phyloP scores from a whole-genome alignment of 495 filamentous ascomycete genomes.

The Penicillium lagena region DNA sequence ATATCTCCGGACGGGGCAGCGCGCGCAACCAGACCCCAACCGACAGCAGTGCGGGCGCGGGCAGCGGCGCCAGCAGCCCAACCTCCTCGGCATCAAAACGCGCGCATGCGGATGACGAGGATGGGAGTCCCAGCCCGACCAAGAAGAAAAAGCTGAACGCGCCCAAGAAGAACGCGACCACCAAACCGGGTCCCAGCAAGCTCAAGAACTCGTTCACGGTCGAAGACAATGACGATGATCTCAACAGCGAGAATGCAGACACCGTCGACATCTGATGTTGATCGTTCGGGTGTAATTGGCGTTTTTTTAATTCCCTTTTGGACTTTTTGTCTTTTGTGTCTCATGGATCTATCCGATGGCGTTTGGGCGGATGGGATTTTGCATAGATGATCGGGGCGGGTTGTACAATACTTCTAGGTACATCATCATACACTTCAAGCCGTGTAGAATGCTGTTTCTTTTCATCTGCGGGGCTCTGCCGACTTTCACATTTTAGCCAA shows the following conservation, averaged over 20 bases:
- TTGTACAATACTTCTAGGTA: slow-evolving; percentile 24
- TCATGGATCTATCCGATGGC: slow-evolving; percentile 9
- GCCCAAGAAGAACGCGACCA: slow-evolving; percentile 32
- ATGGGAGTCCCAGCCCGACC: slow-evolving; percentile 25
- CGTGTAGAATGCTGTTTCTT: too few relatives aligned
- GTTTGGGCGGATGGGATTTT: slow-evolving; percentile 17
- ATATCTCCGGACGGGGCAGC: slow-evolving; percentile 64
- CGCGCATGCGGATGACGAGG: slow-evolving; percentile 32
- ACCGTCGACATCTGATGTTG: background rate
- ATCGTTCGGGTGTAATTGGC: background rate
- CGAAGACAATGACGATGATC: slow-evolving; percentile 22
- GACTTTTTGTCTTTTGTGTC: slow-evolving; percentile 7
- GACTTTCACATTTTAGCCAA: too few relatives aligned
- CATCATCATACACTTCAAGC: slow-evolving; percentile 14
- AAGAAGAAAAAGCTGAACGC: slow-evolving; percentile 42
- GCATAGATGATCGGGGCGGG: slow-evolving; percentile 22
- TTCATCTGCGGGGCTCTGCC: too few relatives aligned
- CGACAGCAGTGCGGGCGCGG: slow-evolving; percentile 18
- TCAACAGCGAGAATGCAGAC: slow-evolving; percentile 24
- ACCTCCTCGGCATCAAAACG: slow-evolving; percentile 34
- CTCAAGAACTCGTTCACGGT: slow-evolving; percentile 34
- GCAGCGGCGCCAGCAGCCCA: slow-evolving; percentile 26
- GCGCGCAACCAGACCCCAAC: slow-evolving; percentile 40
- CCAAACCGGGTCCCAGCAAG: slow-evolving; percentile 40
- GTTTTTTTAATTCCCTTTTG: background rate